phyloP scores from a whole-genome alignment of 2,329 filamentous ascomycete species.

The Colletotrichum magnum region DNA sequence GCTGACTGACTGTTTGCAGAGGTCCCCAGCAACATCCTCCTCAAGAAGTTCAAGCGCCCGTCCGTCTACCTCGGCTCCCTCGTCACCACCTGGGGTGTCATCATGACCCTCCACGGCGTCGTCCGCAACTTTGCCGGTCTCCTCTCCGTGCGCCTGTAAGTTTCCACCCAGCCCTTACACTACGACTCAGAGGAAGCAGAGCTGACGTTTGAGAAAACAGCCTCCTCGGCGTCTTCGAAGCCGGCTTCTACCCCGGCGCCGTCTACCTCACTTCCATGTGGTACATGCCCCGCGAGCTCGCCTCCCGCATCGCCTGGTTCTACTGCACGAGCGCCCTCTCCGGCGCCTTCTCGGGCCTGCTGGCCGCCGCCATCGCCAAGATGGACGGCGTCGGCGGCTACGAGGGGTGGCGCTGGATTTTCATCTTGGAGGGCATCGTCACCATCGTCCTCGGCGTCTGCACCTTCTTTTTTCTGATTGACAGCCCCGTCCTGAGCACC shows the following conservation, averaged over 20 bases:
- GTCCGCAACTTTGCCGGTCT: slow-evolving; percentile 48
- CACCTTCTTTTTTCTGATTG: slow-evolving; percentile 58
- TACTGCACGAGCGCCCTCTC: slow-evolving; percentile 50
- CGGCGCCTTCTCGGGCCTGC: slow-evolving; percentile 74
- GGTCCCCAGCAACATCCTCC: slow-evolving; percentile 73
- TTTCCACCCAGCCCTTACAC: too few species aligned
- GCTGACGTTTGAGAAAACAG: too few species aligned
- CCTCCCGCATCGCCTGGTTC: slow-evolving; percentile 46
- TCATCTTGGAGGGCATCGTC: slow-evolving; percentile 53
- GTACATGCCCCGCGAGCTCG: slow-evolving; percentile 49
- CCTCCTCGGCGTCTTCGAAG: slow-evolving; percentile 50
- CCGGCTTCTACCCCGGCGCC: slow-evolving; percentile 49
- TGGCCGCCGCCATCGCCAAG: slow-evolving; percentile 72
- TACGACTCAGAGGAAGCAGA: too few species aligned
- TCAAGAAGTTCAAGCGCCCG: slow-evolving; percentile 72
- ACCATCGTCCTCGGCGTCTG: slow-evolving; percentile 58
- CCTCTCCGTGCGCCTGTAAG: slow-evolving; percentile 44
- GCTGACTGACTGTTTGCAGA: slow-evolving; percentile 53
- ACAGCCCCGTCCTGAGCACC: slow-evolving; percentile 52
- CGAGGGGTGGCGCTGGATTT: slow-evolving; percentile 71
- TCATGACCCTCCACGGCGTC: slow-evolving; percentile 46
- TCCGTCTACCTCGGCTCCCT: slow-evolving; percentile 76
- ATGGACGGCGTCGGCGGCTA: slow-evolving; percentile 65
- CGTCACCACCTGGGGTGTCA: slow-evolving; percentile 65
- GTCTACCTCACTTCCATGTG: slow-evolving; percentile 48